A percentile compares a stretch with the other conserved stretches of the same genome.
Conservation (phyloP, 164 flowering plant genomes). For the Liquidambar formosana region DNA sequence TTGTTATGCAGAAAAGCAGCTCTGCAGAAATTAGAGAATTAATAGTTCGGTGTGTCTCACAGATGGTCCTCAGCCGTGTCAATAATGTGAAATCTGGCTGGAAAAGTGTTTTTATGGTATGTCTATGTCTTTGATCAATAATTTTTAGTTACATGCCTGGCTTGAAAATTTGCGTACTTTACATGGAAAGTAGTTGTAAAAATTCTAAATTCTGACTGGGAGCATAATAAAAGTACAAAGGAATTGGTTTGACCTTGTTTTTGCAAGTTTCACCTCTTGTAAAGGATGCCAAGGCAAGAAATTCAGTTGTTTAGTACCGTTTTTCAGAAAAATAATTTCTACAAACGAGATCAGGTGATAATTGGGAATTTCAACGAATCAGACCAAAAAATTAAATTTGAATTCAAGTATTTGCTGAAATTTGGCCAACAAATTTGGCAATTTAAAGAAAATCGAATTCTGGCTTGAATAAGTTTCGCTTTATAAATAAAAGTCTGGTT, state of each 20-base stretch:
- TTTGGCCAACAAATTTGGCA: background rate
- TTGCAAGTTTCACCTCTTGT: no score
- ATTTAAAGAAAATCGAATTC: background rate
- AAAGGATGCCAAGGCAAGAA: no score
- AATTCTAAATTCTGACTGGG: background rate
- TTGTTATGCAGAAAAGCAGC: constrained; percentile 93
- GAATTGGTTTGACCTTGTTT: no score
- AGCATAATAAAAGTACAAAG: background rate
- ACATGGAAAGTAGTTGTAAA: background rate
- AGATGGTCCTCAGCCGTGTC: constrained; percentile 99
- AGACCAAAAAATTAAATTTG: no score
- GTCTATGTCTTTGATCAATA: background rate
- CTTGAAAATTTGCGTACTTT: background rate
- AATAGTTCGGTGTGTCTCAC: constrained; percentile 96
- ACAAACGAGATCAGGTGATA: no score
- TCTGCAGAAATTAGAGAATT: constrained; percentile 93
- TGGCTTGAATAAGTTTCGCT: background rate
- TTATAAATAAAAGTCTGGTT: background rate
- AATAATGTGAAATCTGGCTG: constrained; percentile 99
- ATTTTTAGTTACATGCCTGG: background rate
- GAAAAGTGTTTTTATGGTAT: constrained; percentile 98
- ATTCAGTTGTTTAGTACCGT: no score
- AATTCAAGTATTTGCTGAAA: no score
- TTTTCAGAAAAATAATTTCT: no score
- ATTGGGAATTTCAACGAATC: no score